Evolutionary conservation across 164 flowering plant genomes (phyloP), one percentile per base, ranked within the genome.

Genomic region (Dillenia suffruticosa): DNA sequence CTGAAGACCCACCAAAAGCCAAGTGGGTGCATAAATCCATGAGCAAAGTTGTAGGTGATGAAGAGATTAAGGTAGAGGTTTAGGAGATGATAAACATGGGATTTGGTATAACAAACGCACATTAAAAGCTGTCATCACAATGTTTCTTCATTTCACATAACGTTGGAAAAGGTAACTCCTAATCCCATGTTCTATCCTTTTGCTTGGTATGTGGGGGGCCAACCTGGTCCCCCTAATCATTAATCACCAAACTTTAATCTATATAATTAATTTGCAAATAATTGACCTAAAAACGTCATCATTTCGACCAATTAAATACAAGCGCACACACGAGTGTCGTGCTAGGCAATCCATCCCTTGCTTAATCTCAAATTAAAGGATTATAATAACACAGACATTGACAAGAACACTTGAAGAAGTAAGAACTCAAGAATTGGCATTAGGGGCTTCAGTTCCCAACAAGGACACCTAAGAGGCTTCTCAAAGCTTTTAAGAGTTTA

Each of bases 171-270:
- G 2, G 22, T n/a, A 44, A 63, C 11, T 63, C 54, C 46, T 50
- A 11, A 44, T 12, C 19, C n/a, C 40, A 22, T 43, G 45, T 46
- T 62, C 7, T 49, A 32, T 44, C 46, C 8, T 5, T 56, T 64
- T 73, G 76, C 68, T 66, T 63, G 63, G 65, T 49, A 65, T 59
- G 44, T 51, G 61, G 75, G 76, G 44, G 62, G 40, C 64, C 40
- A 70, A 62, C 45, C 55, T 44, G 46, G n/a, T 57, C 46, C 46
- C 51, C 52, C 12, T 54, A 46, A 58, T 61, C 49, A 66, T 66
- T 48, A 55, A 66, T 58, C 16, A 45, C 54, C 1, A n/a, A 49
- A 32, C 40, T 32, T 4, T 32, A 32, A 32, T 5, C 26, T 22
- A 49, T 40, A 48, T 43, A 4, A 62, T 49, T 9, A 44, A 15